Conservation (phyloP, 805 yeast genomes). For the Candida maltosa region DNA sequence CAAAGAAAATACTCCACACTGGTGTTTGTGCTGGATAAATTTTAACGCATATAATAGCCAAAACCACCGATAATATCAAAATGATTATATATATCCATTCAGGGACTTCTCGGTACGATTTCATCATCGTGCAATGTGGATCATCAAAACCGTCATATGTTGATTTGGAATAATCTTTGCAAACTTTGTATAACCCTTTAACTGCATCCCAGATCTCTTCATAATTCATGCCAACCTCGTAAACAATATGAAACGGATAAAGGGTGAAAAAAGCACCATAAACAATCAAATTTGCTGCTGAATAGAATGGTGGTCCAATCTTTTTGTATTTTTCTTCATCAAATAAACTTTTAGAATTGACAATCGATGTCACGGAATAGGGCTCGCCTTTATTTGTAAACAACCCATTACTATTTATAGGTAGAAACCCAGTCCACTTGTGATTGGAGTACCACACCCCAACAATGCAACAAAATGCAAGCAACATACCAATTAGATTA, state of each 20-base stretch:
- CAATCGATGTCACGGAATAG: conserved; percentile 41
- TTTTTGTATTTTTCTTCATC: conserved; percentile 17
- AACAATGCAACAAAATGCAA: conserved; percentile 15
- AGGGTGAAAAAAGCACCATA: conserved; percentile 26
- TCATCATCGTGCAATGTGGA: conserved; percentile 28
- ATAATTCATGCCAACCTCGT: conserved; percentile 9
- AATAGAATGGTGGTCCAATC: conserved; percentile 26
- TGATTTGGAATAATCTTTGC: conserved; percentile 10
- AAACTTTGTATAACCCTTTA: conserved; percentile 6
- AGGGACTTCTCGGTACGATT: conserved; percentile 30
- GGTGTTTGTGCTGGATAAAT: conserved; percentile 47
- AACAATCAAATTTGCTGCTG: conserved; percentile 24
- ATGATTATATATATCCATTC: conserved; percentile 27
- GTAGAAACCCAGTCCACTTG: conserved; percentile 21
- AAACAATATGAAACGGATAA: conserved; percentile 20
- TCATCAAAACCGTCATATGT: conserved; percentile 15
- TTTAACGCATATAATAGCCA: conserved; percentile 27
- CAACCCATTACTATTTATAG: conserved; percentile 41
- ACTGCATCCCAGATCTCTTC: conserved; percentile 12
- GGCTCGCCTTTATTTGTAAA: conserved; percentile 49
- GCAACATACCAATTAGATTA: conserved; percentile 14
- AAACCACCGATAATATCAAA: conserved; percentile 22
- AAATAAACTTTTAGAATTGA: conserved; percentile 31
- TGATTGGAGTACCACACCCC: conserved; percentile 18
- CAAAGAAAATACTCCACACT: conserved; percentile 56